Base-by-base conservation (phyloP, 202 grass and related monocot genomes). In the Zoysia matrella region DNA sequence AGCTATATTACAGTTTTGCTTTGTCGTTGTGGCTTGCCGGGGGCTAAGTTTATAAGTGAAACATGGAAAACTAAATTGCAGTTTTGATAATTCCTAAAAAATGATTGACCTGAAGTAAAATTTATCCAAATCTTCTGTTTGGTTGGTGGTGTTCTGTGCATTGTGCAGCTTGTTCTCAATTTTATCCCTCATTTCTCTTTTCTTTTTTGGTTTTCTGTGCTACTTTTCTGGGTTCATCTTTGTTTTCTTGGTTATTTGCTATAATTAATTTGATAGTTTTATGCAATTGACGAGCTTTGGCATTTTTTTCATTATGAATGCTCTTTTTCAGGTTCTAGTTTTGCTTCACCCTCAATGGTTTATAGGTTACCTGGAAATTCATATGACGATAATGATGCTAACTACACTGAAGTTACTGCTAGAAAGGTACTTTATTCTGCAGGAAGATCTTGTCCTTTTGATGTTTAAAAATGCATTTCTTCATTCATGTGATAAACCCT, bases 381-480 rank as follows among this genome's bases (percentile, higher is more conserved):
- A 11, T 82, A 69, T 46, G 78, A 78, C 15, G 78, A 82, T 45
- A 63, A 67, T 68, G 82, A 85, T 65, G 65, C 75, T 78, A 86
- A 85, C 65, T 74, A 68, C 60, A 76, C 72, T 18, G 82, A 88
- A 81, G 73, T 81, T 73, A 80, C 77, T 76, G 45, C 85, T 69
- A 74, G 39, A 7, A 98, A 95, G 91, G 95, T 98, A 85, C 2
- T 36, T 18, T 67, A 60, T 90, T 69, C 77, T 3, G 18, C 8
- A 46, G 16, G 57, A 39, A 57, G 52, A 40, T 43, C 4, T 75
- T 72, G 8, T 2, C 5, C 80, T 52, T 6, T 22, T 39, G 74
- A 13, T 80, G 6, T 64, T 22, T 39, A n/a, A 3, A 44, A n/a
- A 65, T 77, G 51, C 12, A 41, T 81, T 13, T 47, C 10, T 16